phyloP scores from a whole-genome alignment of 78 protist species.

The Mantamonas sphyraenae region DNA sequence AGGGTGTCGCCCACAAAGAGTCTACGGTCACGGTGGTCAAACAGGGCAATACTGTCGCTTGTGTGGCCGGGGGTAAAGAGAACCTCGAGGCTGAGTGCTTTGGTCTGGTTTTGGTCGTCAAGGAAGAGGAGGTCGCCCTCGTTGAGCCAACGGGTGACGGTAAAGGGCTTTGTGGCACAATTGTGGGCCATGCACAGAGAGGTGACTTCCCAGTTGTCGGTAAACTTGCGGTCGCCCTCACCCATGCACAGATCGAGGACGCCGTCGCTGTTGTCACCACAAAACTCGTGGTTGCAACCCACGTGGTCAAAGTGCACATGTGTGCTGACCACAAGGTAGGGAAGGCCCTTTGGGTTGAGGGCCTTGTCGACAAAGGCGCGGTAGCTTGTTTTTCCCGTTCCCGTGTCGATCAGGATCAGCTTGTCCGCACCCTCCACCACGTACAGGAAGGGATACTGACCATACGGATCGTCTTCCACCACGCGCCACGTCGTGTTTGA shows the following conservation, averaged over 20 bases:
- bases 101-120: background rate
- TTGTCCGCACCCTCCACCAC: background rate
- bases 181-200: slow-evolving; percentile 5
- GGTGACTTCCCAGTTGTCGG: background rate
- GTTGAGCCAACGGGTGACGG: slow-evolving; percentile 1
- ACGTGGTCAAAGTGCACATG: slow-evolving; percentile 23
- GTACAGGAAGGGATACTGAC: slow-evolving; percentile 23
- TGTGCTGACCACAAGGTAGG: slow-evolving; percentile 9
- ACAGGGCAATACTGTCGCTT: background rate
- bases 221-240: background rate
- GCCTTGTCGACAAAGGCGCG: background rate
- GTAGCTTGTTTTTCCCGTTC: background rate
- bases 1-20: slow-evolving; percentile 12
- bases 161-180: background rate
- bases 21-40: background rate
- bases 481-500: too few relatives aligned
- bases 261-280: background rate
- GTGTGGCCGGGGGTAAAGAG: slow-evolving; percentile 23
- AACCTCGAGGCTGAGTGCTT: background rate
- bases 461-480: slow-evolving; percentile 10
- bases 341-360: slow-evolving; percentile 9
- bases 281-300: slow-evolving; percentile 10
- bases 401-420: slow-evolving; percentile 12
- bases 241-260: background rate
- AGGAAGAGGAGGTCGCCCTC: slow-evolving; percentile 8